A percentile compares a stretch with the other conserved stretches of the same genome.
Evolutionary conservation across 2,329 filamentous ascomycete genomes (phyloP).

Genomic region (Diplodia mutila): DNA sequence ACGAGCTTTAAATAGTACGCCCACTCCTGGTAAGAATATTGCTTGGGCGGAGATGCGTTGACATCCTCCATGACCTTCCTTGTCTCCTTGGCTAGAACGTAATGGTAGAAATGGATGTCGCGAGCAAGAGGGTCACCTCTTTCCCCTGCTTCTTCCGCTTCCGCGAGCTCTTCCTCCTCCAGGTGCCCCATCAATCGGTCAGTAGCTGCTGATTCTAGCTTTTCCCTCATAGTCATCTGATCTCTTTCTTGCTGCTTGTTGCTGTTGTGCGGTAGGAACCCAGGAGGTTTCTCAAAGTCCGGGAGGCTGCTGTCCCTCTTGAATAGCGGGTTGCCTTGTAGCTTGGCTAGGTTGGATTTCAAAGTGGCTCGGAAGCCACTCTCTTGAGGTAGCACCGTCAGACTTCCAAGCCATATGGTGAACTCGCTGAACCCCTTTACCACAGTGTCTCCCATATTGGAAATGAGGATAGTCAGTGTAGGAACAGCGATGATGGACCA

Average conservation of each 20-base stretch:
- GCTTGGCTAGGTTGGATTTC: slow-evolving; percentile 35
- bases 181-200: slow-evolving; percentile 9
- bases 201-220: not conserved
- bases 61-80: slow-evolving; percentile 49
- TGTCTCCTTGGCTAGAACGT: slow-evolving; percentile 50
- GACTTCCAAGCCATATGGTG: slow-evolving; percentile 59
- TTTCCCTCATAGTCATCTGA: slow-evolving; percentile 25
- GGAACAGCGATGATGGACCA: slow-evolving; percentile 61
- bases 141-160: slow-evolving; percentile 47
- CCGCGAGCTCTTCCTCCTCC: slow-evolving; percentile 42
- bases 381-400: slow-evolving; percentile 59
- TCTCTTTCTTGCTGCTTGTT: slow-evolving; percentile 26
- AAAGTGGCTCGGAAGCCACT: slow-evolving; percentile 43
- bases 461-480: slow-evolving; percentile 58
- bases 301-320: slow-evolving; percentile 7
- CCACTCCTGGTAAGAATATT: slow-evolving; percentile 47
- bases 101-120: slow-evolving; percentile 58
- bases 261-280: not conserved
- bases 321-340: slow-evolving; percentile 26
- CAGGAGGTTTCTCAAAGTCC: slow-evolving; percentile 3
- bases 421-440: slow-evolving; percentile 58
- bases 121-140: slow-evolving; percentile 49
- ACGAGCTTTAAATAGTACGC: slow-evolving; percentile 43
- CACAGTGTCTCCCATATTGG: slow-evolving; percentile 59
- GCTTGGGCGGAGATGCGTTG: slow-evolving; percentile 42